Percentiles rank a stretch among this genome's conserved stretches.
Conservation (phyloP, 1,284 basidiomycete species). For the Ganoderma multipileum region DNA sequence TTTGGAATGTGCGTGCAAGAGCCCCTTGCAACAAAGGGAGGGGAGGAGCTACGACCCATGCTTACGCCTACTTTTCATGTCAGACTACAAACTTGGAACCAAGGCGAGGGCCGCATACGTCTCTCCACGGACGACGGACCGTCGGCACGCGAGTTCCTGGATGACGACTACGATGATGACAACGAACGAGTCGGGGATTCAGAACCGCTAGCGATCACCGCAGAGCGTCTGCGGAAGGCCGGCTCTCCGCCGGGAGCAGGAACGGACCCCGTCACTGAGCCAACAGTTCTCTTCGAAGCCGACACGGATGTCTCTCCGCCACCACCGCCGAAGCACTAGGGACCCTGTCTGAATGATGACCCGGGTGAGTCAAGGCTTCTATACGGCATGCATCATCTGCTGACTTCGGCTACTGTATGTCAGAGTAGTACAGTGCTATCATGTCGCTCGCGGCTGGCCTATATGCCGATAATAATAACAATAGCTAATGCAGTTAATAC, state of each 20-base stretch:
- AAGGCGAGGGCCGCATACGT: conserved; percentile 64
- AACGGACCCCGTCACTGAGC: conserved; percentile 1
- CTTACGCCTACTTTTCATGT: not conserved
- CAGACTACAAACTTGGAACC: conserved; percentile 67
- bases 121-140: conserved; percentile 78
- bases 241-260: conserved; percentile 7
- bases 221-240: conserved; percentile 26
- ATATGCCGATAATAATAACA: not conserved
- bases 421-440: conserved; percentile 6
- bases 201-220: conserved; percentile 34
- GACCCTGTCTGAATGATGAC: not conserved
- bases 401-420: conserved; percentile 13
- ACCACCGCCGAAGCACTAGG: conserved; percentile 24
- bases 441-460: conserved; percentile 10
- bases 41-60: not conserved
- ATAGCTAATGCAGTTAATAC: conserved; percentile 6
- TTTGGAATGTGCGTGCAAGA: not conserved
- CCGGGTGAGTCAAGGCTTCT: conserved; percentile 7
- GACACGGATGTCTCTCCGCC: conserved; percentile 22
- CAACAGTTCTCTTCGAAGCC: conserved; percentile 22
- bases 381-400: conserved; percentile 8
- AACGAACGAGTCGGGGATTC: conserved; percentile 38
- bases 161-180: conserved; percentile 65
- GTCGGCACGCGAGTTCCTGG: conserved; percentile 67
- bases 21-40: not conserved